Base-by-base conservation (phyloP, 2,329 filamentous ascomycete species). In the Raffaelea arxii region DNA sequence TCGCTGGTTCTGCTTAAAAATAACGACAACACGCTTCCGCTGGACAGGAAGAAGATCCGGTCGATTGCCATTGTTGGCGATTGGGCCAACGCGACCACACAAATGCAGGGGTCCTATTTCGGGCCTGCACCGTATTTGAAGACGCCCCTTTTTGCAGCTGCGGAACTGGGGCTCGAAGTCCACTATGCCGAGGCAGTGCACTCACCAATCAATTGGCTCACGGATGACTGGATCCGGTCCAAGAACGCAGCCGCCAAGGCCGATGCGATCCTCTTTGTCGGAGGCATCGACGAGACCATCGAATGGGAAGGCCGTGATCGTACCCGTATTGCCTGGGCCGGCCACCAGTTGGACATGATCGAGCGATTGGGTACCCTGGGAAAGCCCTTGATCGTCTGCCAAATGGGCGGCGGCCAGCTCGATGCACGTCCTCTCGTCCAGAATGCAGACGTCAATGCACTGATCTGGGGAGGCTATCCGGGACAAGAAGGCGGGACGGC, bases 51-150 rank as follows among this genome's bases (percentile, higher is more conserved):
- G 6, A 18, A 18, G 5, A 36, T n/a, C 32, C 6, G 14, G 16
- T n/a, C 14, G 14, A 18, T 36, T 6, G 32, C 32, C 32, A 12
- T 36, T 16, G 32, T 36, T 6, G 32, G 32, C 32, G 6, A 2
- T 25, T 25, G 25, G 25, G 24, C 24, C 25, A 10, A 42, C 25
- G 24, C 16, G 7, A 16, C 6, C 32, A 12, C 64, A 61, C 69
- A 78, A 49, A 69, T 82, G 63, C 74, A 74, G 43, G 78, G 78
- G 1, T 78, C 77, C 53, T 82, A 82, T 59, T 65, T 57, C 48
- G 78, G 78, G 24, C 59, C 66, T 2, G 67, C 79, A 1, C 75
- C 76, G 0, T 82, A 75, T 59, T 62, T 76, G 4, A 69, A 67
- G 51, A 71, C 67, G 4, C 78, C 77, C 0, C 61, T 77, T 1